Evolutionary conservation across 768 basidiomycete genomes (phyloP).

Genomic region (Termitomyces bulborhizus): DNA sequence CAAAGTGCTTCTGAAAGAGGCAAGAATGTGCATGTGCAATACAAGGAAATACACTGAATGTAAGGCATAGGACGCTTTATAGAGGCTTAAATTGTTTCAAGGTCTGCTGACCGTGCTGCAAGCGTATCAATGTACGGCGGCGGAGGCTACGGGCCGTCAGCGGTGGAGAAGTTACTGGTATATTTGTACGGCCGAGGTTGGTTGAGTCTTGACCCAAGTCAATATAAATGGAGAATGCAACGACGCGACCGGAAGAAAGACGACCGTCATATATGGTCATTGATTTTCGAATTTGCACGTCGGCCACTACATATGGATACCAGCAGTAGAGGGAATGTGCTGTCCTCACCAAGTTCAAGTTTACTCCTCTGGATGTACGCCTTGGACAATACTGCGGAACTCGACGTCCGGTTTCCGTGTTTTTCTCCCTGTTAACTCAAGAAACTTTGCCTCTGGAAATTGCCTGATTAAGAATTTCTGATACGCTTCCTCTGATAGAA

Average conservation of each 20-base stretch:
- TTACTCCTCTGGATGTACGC: too few relatives aligned
- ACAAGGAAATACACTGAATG: background rate
- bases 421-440: too few relatives aligned
- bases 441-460: too few relatives aligned
- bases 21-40: background rate
- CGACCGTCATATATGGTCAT: background rate
- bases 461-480: too few relatives aligned
- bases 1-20: background rate
- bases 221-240: background rate
- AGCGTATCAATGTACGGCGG: background rate
- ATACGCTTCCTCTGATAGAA: too few relatives aligned
- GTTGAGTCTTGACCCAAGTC: background rate
- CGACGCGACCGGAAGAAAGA: background rate
- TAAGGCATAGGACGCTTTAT: background rate
- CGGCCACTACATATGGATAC: too few relatives aligned
- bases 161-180: background rate
- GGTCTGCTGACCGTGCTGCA: slow-evolving; percentile 9
- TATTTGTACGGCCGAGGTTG: background rate
- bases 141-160: slow-evolving; percentile 3
- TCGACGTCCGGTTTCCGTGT: too few relatives aligned
- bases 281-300: background rate
- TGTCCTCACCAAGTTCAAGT: too few relatives aligned
- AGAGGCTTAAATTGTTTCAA: background rate
- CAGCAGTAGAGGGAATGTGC: too few relatives aligned
- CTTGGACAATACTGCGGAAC: too few relatives aligned